Conservation (phyloP, 2,329 filamentous ascomycete species). For the Fusarium stilboides region DNA sequence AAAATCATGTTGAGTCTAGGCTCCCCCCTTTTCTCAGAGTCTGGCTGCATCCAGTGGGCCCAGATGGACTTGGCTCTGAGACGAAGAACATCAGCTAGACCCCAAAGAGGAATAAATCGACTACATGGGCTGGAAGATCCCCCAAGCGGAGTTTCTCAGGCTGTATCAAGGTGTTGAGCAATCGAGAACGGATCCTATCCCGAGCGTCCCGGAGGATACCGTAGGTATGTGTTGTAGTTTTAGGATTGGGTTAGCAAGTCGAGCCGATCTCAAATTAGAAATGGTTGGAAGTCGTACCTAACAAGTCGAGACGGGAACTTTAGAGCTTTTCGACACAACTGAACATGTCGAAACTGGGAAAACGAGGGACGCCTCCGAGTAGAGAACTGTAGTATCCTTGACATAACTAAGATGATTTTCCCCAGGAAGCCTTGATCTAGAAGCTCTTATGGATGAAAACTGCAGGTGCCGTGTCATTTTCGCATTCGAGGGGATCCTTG, state of each 20-base stretch:
- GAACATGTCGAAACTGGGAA: background rate
- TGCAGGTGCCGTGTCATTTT: constrained; percentile 44
- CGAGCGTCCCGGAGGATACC: constrained; percentile 23
- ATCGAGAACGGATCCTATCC: constrained; percentile 29
- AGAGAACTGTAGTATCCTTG: constrained; percentile 13
- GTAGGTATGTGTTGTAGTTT: constrained; percentile 1
- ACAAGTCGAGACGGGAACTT: background rate
- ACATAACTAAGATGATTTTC: constrained; percentile 22
- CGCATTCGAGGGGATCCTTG: constrained; percentile 31
- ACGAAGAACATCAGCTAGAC: constrained; percentile 21
- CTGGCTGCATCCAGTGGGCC: constrained; percentile 29
- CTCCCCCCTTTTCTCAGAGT: constrained; percentile 24
- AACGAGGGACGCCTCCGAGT: background rate
- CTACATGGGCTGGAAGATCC: constrained; percentile 27
- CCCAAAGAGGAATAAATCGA: constrained; percentile 33
- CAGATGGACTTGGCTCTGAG: constrained; percentile 27
- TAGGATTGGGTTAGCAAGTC: constrained; percentile 10
- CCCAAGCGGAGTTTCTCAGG: constrained; percentile 30
- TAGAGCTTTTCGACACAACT: constrained; percentile 12
- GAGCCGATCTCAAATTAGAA: constrained; percentile 5
- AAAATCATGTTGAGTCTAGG: constrained; percentile 21
- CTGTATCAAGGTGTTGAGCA: constrained; percentile 25
- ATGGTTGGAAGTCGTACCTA: constrained; percentile 1
- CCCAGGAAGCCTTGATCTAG: constrained; percentile 25
- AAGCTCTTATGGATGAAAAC: constrained; percentile 9